phyloP scores from a whole-genome alignment of 306 rosid species.

The Pueraria montana region DNA sequence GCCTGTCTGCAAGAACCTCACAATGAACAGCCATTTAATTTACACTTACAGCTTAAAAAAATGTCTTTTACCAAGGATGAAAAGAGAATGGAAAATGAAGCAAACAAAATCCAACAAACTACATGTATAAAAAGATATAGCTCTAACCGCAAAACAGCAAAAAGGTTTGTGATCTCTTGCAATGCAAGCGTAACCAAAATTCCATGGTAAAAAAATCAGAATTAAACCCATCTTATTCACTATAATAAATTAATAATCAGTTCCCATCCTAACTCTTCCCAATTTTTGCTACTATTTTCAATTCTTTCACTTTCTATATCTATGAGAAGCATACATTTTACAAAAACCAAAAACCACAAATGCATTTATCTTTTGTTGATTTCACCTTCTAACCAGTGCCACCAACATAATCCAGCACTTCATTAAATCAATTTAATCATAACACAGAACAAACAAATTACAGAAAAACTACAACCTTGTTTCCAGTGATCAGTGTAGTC shows the following conservation, averaged over 20 bases:
- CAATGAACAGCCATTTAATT: slow-evolving; percentile 6
- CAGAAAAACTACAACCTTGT: neutral
- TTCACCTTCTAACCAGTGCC: slow-evolving; percentile 38
- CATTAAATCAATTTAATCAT: slow-evolving; percentile 32
- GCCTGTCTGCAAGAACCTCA: neutral
- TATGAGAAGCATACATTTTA: slow-evolving; percentile 6
- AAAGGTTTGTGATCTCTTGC: neutral
- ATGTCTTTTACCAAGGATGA: slow-evolving; percentile 4
- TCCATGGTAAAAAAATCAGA: slow-evolving; percentile 11
- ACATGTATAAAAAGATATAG: neutral
- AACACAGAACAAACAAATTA: slow-evolving; percentile 14
- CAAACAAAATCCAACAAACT: slow-evolving; percentile 22
- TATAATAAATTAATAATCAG: neutral
- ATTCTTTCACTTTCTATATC: neutral
- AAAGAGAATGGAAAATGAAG: neutral
- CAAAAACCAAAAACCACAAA: neutral
- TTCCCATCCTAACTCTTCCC: neutral
- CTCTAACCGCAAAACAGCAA: slow-evolving; percentile 4
- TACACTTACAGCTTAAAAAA: neutral
- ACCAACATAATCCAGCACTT: slow-evolving; percentile 18
- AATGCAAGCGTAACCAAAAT: slow-evolving; percentile 20
- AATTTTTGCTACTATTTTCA: neutral
- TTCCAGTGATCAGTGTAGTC: neutral
- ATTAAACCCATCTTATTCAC: slow-evolving; percentile 15
- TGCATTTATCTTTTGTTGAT: slow-evolving; percentile 28